A percentile compares a stretch with the other conserved stretches of the same genome.
phyloP scores from a whole-genome alignment of 306 rosid genomes.

The Mimosa bimucronata region DNA sequence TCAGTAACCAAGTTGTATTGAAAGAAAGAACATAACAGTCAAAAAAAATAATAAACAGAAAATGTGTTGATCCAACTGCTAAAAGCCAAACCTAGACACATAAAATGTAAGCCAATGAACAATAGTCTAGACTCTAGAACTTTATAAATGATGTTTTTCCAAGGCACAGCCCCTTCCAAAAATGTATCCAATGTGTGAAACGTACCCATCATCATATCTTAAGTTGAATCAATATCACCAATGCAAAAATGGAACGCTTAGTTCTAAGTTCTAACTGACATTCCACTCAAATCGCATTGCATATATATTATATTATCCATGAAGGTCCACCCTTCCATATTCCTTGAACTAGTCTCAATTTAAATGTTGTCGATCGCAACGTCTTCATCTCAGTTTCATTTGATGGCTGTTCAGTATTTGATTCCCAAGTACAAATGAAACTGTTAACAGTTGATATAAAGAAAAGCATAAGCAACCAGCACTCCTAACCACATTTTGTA shows the following conservation, averaged over 20 bases:
- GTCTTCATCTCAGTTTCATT: too few species aligned
- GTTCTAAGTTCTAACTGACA: too few species aligned
- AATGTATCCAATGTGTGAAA: background rate
- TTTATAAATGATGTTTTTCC: background rate
- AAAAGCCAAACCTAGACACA: background rate
- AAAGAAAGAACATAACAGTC: too few species aligned
- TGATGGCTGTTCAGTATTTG: too few species aligned
- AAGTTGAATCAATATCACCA: background rate
- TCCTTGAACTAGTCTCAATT: background rate
- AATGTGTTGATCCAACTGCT: too few species aligned
- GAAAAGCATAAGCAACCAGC: too few species aligned
- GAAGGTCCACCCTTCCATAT: background rate
- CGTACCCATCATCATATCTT: background rate
- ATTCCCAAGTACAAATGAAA: too few species aligned
- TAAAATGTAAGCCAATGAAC: background rate
- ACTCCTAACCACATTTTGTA: too few species aligned
- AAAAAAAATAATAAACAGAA: too few species aligned
- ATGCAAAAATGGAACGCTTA: background rate
- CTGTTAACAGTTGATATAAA: too few species aligned
- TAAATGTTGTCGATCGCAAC: background rate
- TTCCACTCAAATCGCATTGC: background rate
- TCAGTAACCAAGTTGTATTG: too few species aligned
- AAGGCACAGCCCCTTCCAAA: background rate
- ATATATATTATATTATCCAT: background rate
- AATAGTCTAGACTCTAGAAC: background rate